These are phyloP conservation scores for Colletotrichum sp. DNA, from an alignment of 2,329 filamentous ascomycete genomes.

Conservation along the genomic window DNA sequence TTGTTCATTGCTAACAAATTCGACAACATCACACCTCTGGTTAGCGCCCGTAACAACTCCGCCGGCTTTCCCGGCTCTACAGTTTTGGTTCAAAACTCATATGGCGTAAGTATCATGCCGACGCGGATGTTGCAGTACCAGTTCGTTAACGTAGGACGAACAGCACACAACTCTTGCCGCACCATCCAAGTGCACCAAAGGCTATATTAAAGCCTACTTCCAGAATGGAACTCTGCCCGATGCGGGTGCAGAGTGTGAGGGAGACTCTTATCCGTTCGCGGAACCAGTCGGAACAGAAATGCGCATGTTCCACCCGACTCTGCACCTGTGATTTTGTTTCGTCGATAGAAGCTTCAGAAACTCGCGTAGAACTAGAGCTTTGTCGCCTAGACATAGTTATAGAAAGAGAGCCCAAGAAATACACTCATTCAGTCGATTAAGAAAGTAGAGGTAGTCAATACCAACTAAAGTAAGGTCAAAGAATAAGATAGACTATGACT, in stretches of 20 bases:
- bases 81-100: slow-evolving; percentile 54
- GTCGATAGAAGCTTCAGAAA: neutral
- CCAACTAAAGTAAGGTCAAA: neutral
- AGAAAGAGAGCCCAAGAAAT: neutral
- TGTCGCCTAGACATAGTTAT: neutral
- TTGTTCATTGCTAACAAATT: slow-evolving; percentile 48
- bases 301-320: neutral
- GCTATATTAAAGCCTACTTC: slow-evolving; percentile 48
- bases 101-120: slow-evolving; percentile 44
- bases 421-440: neutral
- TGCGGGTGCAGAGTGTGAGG: slow-evolving; percentile 48
- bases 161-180: slow-evolving; percentile 56
- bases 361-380: neutral
- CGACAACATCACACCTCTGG: slow-evolving; percentile 53
- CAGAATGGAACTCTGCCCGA: slow-evolving; percentile 49
- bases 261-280: slow-evolving; percentile 47
- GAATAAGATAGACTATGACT: neutral
- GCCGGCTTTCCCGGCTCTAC: slow-evolving; percentile 48
- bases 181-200: slow-evolving; percentile 47
- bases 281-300: neutral
- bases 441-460: neutral
- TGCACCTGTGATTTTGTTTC: neutral
- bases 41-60: slow-evolving; percentile 49
- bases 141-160: neutral
- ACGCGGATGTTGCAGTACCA: neutral